Percentiles rank a stretch among this genome's conserved stretches.
Evolutionary conservation across 169 alveolate species (phyloP).

Genomic region (Blepharisma undulans): DNA sequence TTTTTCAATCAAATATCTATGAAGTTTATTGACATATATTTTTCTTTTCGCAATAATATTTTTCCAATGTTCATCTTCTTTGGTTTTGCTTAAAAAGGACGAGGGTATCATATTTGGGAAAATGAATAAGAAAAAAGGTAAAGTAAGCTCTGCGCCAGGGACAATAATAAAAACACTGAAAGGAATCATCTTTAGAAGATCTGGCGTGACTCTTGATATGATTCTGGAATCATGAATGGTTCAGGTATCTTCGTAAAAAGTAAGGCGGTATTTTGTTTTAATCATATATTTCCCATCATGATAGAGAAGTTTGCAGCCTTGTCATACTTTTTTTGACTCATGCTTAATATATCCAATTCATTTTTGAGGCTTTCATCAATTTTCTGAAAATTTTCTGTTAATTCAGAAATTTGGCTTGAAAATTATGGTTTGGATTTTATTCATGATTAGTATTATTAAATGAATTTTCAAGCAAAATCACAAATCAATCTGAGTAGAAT

Average conservation of each 20-base stretch:
- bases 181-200: conserved; percentile 81
- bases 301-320: conserved; percentile 33
- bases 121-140: conserved; percentile 74
- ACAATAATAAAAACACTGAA: conserved; percentile 74
- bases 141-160: conserved; percentile 77
- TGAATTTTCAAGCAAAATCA: not conserved
- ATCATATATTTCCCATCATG: conserved; percentile 26
- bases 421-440: not conserved
- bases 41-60: not conserved
- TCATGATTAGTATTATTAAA: not conserved
- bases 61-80: conserved; percentile 37
- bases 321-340: conserved; percentile 1
- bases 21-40: conserved; percentile 24
- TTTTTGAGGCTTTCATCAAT: not conserved
- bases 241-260: conserved; percentile 10
- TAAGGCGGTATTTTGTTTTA: not conserved
- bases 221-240: conserved; percentile 2
- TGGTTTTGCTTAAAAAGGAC: conserved; percentile 61
- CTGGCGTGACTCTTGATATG: conserved; percentile 38
- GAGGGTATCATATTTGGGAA: conserved; percentile 84
- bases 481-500: not conserved
- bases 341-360: not conserved
- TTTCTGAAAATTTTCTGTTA: not conserved
- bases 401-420: not conserved
- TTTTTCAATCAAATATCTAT: conserved; percentile 7